Conservation (phyloP, 257 asterid genomes). For the Leonotis leonurus region DNA sequence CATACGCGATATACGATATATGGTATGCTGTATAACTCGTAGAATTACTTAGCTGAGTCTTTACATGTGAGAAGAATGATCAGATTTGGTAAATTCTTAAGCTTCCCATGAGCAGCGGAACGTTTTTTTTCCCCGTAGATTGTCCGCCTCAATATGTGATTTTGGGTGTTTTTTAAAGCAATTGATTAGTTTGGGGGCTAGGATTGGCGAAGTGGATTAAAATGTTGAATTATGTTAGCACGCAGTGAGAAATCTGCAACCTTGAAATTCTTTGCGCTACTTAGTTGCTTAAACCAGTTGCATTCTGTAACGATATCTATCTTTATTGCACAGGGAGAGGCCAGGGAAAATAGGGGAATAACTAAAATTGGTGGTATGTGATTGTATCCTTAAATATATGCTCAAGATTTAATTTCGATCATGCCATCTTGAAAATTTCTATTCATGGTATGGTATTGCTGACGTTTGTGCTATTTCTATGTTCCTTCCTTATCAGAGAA, state of each 20-base stretch:
- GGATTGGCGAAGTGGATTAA: neutral
- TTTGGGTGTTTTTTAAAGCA: conserved; percentile 2
- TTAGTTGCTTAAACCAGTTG: neutral
- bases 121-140: neutral
- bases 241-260: neutral
- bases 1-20: too few relatives aligned
- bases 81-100: neutral
- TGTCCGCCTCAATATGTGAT: neutral
- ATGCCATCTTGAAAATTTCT: neutral
- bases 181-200: neutral
- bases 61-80: neutral
- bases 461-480: neutral
- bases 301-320: conserved; percentile 4
- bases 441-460: neutral
- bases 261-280: neutral
- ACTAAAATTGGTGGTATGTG: conserved; percentile 39
- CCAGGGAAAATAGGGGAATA: conserved; percentile 25
- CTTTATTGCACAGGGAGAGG: conserved; percentile 34
- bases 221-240: neutral
- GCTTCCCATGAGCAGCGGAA: neutral
- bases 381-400: neutral
- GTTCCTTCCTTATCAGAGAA: conserved; percentile 35
- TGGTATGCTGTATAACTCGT: neutral
- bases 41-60: neutral
- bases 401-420: neutral